Percentiles rank a stretch among this genome's conserved stretches.
Conservation (phyloP, 2,329 filamentous ascomycete species). For the Colletotrichum tropicicola region DNA sequence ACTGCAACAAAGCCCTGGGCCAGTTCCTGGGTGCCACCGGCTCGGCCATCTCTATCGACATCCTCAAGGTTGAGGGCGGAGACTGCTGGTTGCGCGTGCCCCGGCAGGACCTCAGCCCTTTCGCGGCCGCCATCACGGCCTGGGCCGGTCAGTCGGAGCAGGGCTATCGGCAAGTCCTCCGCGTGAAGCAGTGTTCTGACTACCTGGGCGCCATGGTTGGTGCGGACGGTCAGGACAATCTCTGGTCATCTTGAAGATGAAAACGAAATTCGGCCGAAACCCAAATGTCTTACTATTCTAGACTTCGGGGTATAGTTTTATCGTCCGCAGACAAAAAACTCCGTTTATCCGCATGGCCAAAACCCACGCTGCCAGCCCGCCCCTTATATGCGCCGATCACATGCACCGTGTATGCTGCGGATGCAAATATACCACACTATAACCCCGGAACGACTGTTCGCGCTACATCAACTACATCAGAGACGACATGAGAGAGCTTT, state of each 20-base stretch:
- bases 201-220: conserved; percentile 71
- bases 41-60: conserved; percentile 72
- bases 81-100: conserved; percentile 74
- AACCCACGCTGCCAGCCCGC: conserved; percentile 24
- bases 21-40: conserved; percentile 78
- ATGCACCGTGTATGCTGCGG: conserved; percentile 30
- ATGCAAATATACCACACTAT: conserved; percentile 24
- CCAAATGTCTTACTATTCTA: conserved; percentile 27
- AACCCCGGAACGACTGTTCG: not conserved
- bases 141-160: conserved; percentile 62
- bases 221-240: conserved; percentile 51
- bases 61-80: conserved; percentile 66
- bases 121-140: conserved; percentile 72
- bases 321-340: conserved; percentile 25
- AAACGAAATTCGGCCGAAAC: not conserved
- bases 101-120: conserved; percentile 64
- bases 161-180: conserved; percentile 58
- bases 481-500: conserved; percentile 81
- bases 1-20: conserved; percentile 69
- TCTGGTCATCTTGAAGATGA: conserved; percentile 56
- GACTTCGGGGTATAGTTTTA: conserved; percentile 23
- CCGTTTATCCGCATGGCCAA: conserved; percentile 30
- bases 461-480: conserved; percentile 65
- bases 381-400: conserved; percentile 27
- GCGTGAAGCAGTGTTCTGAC: conserved; percentile 66